Evolutionary conservation across 148 eudicot genomes (phyloP).

Genomic region (Pouteria glomerata): DNA sequence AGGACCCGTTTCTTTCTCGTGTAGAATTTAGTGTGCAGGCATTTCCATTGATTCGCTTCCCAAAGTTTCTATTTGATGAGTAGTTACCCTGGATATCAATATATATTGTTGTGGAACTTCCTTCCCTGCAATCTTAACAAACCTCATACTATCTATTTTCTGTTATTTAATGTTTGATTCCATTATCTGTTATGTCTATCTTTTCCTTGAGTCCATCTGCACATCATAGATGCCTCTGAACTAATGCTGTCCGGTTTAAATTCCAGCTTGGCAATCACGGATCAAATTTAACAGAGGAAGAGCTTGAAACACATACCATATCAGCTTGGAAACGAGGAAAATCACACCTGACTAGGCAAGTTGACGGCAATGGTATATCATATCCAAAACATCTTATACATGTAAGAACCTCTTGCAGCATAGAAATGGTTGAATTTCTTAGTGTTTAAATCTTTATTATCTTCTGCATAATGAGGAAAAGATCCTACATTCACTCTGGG

Average conservation of each 20-base stretch:
- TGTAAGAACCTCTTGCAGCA: constrained; percentile 35
- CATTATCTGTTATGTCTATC: background rate
- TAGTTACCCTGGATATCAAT: too few species aligned
- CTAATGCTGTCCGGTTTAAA: background rate
- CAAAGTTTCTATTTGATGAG: too few species aligned
- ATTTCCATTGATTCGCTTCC: too few species aligned
- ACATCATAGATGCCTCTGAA: background rate
- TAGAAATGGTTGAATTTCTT: background rate
- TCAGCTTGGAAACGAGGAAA: constrained; percentile 85
- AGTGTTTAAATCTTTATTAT: background rate
- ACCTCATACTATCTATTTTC: too few species aligned
- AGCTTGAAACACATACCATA: constrained; percentile 78
- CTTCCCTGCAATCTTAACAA: too few species aligned
- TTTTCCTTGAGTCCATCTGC: background rate
- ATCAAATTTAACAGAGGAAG: constrained; percentile 80
- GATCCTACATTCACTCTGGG: background rate
- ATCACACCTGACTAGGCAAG: constrained; percentile 42
- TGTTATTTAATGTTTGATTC: background rate
- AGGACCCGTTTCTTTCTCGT: background rate
- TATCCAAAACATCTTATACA: constrained; percentile 44
- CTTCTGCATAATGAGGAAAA: background rate
- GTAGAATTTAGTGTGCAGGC: background rate
- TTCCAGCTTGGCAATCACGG: constrained; percentile 74
- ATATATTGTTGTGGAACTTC: too few species aligned
- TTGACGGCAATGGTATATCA: constrained; percentile 37